Base-by-base conservation (phyloP, 2,329 filamentous ascomycete species). In the Xylariales sp. region DNA sequence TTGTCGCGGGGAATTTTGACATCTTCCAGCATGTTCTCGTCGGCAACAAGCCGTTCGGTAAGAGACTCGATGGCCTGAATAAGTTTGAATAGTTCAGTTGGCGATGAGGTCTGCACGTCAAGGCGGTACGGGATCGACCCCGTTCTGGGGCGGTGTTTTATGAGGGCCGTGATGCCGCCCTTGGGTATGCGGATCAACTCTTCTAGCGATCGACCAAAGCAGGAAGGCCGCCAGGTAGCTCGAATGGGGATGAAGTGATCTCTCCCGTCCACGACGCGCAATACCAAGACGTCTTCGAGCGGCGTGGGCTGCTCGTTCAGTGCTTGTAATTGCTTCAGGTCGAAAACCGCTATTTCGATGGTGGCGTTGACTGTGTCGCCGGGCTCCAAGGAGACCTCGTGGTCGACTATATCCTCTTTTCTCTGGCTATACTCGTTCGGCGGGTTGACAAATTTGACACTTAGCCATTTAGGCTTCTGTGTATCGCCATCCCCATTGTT, bases 161-260 rank as follows among this genome's bases (percentile, higher is more conserved):
- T 71, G 46, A 90, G 85, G 7, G 78, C 81, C 23, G 93, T 83
- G 65, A 92, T 92, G 5, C 96, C 91, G 4, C 94, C 93, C 10
- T 87, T 90, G 0, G 96, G 94, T 4, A 97, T 89, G 18, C 91
- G 89, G 57, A 97, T 93, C 8, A 99, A 85, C 75, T 97, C 94
- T 68, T 94, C 91, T n/a, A 99, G 86, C 0, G 92, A 94, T 45
- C 93, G 89, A 0, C 93, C 93, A 56, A 98, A 92, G 73, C 90
- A 92, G 0, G 93, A 93, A 8, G 92, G 91, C 3, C 91, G 82
- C 95, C 96, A 99, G 1, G 81, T 83, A 0, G 88, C 96, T 30
- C 87, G 89, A 0, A 97, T 84, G 0, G 94, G 91, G 46, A 99
- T 88, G 77, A 99, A 99, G 76, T 98, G 92, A 74, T 99, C 96